Conservation (phyloP, 768 basidiomycete species). For the Austroboletus eburneus region DNA sequence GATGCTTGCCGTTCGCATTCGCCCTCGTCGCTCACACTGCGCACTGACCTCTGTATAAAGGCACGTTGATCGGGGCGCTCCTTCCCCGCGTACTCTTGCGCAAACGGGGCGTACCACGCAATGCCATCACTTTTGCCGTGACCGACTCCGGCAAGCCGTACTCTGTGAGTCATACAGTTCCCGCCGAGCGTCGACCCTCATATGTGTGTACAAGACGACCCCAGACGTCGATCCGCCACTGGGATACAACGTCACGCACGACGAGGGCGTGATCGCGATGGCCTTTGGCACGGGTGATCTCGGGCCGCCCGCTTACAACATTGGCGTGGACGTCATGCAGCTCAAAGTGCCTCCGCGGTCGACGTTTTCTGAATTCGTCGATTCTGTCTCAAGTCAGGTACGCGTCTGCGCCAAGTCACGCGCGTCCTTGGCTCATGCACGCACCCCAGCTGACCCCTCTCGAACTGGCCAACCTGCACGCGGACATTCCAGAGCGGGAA, state of each 20-base stretch:
- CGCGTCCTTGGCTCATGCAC: constrained; percentile 7
- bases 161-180: constrained; percentile 43
- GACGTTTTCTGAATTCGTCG: constrained; percentile 57
- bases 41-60: constrained; percentile 35
- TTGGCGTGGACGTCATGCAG: constrained; percentile 85
- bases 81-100: constrained; percentile 62
- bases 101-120: constrained; percentile 48
- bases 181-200: constrained; percentile 3
- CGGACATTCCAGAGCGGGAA: constrained; percentile 43
- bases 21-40: background rate
- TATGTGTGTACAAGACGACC: constrained; percentile 36
- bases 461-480: constrained; percentile 33
- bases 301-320: constrained; percentile 49
- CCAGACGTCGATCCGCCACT: constrained; percentile 49
- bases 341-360: constrained; percentile 57
- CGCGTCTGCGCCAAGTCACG: background rate
- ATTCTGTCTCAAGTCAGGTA: constrained; percentile 64
- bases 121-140: constrained; percentile 46
- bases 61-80: constrained; percentile 73
- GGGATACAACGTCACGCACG: constrained; percentile 80
- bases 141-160: constrained; percentile 76
- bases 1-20: constrained; percentile 63
- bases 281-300: constrained; percentile 45
- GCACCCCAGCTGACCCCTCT: constrained; percentile 36
- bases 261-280: constrained; percentile 69